Evolutionary conservation across 2,329 filamentous ascomycete species (phyloP).

Genomic region (Talaromyces piceae): DNA sequence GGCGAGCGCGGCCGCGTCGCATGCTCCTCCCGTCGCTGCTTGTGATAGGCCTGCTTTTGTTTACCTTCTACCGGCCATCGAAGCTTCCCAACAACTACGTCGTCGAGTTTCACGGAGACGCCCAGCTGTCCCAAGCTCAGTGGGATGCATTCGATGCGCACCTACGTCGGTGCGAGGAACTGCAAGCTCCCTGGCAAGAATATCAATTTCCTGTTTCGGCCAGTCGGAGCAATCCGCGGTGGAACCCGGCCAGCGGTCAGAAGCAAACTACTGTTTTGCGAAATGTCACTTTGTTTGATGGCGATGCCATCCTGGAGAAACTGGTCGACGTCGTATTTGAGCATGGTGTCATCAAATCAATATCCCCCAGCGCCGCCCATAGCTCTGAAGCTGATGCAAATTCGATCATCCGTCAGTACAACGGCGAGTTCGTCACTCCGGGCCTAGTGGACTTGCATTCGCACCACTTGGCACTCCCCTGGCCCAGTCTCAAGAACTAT

Average conservation of each 20-base stretch:
- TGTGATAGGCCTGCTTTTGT: conserved; percentile 7
- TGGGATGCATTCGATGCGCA: conserved; percentile 11
- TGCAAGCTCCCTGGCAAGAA: conserved; percentile 16
- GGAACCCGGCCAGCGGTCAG: conserved; percentile 34
- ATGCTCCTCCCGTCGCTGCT: conserved; percentile 3
- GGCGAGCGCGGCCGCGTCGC: conserved; percentile 5
- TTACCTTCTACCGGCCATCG: conserved; percentile 7
- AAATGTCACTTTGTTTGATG: conserved; percentile 41
- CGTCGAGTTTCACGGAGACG: conserved; percentile 8
- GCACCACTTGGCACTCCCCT: conserved; percentile 53
- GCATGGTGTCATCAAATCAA: conserved; percentile 39
- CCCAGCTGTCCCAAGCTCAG: conserved; percentile 7
- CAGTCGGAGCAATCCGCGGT: conserved; percentile 32
- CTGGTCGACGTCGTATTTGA: conserved; percentile 33
- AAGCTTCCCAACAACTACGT: conserved; percentile 9
- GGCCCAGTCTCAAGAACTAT: conserved; percentile 50
- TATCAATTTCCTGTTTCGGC: conserved; percentile 16
- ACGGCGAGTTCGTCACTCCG: conserved; percentile 55
- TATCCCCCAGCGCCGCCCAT: neutral
- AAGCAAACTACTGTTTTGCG: conserved; percentile 29
- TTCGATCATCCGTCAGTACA: conserved; percentile 6
- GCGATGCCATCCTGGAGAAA: conserved; percentile 26
- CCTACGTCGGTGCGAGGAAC: conserved; percentile 20
- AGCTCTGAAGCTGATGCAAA: conserved; percentile 1
- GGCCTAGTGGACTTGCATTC: conserved; percentile 68